Evolutionary conservation across 2,329 filamentous ascomycete species (phyloP).

Genomic region (Ustilaginoidea virens): DNA sequence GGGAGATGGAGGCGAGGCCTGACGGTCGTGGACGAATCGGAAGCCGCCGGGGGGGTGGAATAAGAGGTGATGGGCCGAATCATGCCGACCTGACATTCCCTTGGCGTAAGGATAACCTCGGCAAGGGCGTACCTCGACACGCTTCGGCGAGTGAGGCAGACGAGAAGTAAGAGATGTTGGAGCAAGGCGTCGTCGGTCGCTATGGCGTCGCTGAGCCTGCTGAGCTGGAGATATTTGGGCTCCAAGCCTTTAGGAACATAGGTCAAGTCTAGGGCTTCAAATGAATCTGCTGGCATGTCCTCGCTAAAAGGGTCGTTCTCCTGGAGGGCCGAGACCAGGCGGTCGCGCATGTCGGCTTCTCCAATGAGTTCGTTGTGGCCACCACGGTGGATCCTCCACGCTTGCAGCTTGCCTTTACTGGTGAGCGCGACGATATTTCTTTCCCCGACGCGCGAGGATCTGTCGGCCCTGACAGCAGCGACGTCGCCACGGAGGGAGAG

Average conservation of each 20-base stretch:
- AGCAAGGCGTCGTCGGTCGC: conserved; percentile 33
- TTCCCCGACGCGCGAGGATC: conserved; percentile 60
- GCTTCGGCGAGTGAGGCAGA: conserved; percentile 36
- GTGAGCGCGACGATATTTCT: conserved; percentile 72
- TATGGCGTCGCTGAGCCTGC: conserved; percentile 33
- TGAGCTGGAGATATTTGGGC: conserved; percentile 32
- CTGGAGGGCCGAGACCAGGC: conserved; percentile 47
- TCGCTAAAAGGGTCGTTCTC: conserved; percentile 32
- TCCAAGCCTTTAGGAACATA: conserved; percentile 43
- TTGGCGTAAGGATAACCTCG: conserved; percentile 48
- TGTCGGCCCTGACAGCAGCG: conserved; percentile 62
- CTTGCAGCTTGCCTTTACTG: conserved; percentile 59
- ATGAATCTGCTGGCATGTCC: conserved; percentile 37
- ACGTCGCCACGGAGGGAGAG: conserved; percentile 61
- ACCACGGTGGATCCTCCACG: conserved; percentile 80
- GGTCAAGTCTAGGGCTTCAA: conserved; percentile 68
- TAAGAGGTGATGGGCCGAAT: conserved; percentile 55
- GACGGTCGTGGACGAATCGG: conserved; percentile 17
- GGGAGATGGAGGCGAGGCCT: conserved; percentile 63
- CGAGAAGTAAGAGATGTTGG: conserved; percentile 46
- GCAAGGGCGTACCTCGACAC: conserved; percentile 56
- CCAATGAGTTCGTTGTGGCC: conserved; percentile 63
- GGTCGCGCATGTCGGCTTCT: conserved; percentile 54
- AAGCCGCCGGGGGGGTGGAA: conserved; percentile 32
- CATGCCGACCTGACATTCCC: conserved; percentile 41